These are phyloP conservation scores for Phialophora verrucosa DNA, from an alignment of 2,329 filamentous ascomycete species.

Conservation along the genomic window DNA sequence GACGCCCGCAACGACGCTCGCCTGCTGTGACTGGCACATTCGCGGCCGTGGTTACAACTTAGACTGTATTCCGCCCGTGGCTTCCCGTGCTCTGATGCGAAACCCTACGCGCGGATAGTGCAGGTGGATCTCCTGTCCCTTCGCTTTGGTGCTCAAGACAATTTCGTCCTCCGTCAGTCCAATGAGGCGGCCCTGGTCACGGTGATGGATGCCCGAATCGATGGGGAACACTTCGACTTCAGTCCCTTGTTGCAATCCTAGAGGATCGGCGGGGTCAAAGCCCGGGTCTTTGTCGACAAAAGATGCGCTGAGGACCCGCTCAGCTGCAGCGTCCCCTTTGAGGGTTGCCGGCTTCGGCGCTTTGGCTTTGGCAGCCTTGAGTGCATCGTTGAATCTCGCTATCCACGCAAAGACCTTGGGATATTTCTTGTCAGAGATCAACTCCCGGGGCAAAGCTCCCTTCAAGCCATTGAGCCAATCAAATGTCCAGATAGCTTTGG, in stretches of 20 bases:
- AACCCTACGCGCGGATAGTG: slow-evolving; percentile 63
- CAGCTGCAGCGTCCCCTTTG: slow-evolving; percentile 61
- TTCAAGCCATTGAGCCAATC: slow-evolving; percentile 67
- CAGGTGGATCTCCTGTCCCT: slow-evolving; percentile 56
- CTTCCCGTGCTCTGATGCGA: slow-evolving; percentile 33
- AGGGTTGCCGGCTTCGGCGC: slow-evolving; percentile 53
- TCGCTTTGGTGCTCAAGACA: slow-evolving; percentile 60
- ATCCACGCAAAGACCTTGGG: slow-evolving; percentile 70
- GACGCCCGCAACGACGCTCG: neutral
- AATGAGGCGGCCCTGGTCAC: slow-evolving; percentile 63
- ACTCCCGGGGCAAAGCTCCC: slow-evolving; percentile 59
- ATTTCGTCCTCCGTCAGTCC: slow-evolving; percentile 61
- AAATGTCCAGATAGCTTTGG: slow-evolving; percentile 65
- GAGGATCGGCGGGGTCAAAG: slow-evolving; percentile 60
- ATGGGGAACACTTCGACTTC: slow-evolving; percentile 65
- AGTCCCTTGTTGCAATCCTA: slow-evolving; percentile 60
- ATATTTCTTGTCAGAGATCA: slow-evolving; percentile 60
- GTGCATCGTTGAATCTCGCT: slow-evolving; percentile 60
- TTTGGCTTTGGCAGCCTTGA: slow-evolving; percentile 51
- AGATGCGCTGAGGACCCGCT: slow-evolving; percentile 52
- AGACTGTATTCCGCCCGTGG: slow-evolving; percentile 21
- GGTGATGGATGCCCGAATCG: slow-evolving; percentile 65
- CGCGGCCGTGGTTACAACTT: slow-evolving; percentile 27
- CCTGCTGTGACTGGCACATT: neutral
- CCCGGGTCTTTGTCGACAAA: slow-evolving; percentile 54